A percentile compares a stretch with the other conserved stretches of the same genome.
These are phyloP conservation scores for Aspergillus brunneoviolaceus DNA, from an alignment of 2,329 filamentous ascomycete genomes.

Conservation along the genomic window DNA sequence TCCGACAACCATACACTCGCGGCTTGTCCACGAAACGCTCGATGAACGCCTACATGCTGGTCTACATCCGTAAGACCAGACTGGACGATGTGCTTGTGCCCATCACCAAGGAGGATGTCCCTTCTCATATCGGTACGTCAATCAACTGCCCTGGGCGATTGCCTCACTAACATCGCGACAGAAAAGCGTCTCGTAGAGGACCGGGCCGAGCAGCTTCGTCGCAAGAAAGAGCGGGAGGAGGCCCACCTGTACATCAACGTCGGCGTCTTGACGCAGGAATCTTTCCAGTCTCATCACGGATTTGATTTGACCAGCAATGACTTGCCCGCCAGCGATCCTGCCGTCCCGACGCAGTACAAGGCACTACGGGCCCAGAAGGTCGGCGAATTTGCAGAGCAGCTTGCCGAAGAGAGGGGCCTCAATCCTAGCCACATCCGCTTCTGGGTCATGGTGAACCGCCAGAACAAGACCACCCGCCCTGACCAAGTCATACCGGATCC, in stretches of 20 bases:
- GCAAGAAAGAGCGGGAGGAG: slow-evolving; percentile 86
- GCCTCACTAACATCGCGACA: slow-evolving; percentile 29
- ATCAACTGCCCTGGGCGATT: background rate
- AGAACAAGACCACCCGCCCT: slow-evolving; percentile 93
- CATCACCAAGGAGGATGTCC: slow-evolving; percentile 75
- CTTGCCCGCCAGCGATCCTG: slow-evolving; percentile 59
- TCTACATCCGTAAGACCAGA: slow-evolving; percentile 86
- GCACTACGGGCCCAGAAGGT: slow-evolving; percentile 74
- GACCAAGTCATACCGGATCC: slow-evolving; percentile 81
- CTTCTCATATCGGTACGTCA: slow-evolving; percentile 70
- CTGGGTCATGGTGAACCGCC: slow-evolving; percentile 97
- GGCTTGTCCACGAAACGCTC: slow-evolving; percentile 65
- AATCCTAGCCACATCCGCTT: slow-evolving; percentile 72
- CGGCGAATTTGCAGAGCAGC: slow-evolving; percentile 67
- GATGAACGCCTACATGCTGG: slow-evolving; percentile 97
- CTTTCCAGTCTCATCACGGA: slow-evolving; percentile 76
- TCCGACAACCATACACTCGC: slow-evolving; percentile 64
- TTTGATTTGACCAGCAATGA: slow-evolving; percentile 79
- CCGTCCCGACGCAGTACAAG: slow-evolving; percentile 70
- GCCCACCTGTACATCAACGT: slow-evolving; percentile 89
- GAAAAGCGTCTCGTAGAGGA: slow-evolving; percentile 80
- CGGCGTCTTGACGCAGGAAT: slow-evolving; percentile 75
- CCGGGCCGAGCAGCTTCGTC: slow-evolving; percentile 69
- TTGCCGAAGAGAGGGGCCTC: slow-evolving; percentile 69
- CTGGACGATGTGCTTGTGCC: slow-evolving; percentile 79